These are phyloP conservation scores for Chlorokybus atmophyticus DNA, from an alignment of 139 green algal species.

Conservation along the genomic window DNA sequence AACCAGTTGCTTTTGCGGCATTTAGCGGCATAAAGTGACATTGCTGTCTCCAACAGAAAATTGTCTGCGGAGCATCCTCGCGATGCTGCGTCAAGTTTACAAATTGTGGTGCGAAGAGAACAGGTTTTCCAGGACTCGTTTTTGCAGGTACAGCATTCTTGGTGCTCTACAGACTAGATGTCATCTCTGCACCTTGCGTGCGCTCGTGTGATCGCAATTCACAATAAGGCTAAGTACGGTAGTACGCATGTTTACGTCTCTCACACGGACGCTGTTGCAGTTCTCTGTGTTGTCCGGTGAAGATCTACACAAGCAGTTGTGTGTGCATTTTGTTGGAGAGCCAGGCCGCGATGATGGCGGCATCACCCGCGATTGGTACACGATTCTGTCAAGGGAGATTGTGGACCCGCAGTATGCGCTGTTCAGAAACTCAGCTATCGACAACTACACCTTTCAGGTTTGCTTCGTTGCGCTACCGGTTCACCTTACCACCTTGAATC, in stretches of 20 bases:
- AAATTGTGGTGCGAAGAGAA: constrained; percentile 59
- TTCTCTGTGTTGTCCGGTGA: constrained; percentile 27
- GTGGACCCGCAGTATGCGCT: constrained; percentile 85
- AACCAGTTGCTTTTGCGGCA: no score
- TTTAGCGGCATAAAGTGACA: no score
- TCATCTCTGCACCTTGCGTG: no score
- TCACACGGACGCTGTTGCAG: background rate
- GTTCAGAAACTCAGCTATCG: constrained; percentile 35
- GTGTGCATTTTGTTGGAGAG: constrained; percentile 47
- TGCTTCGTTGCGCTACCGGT: constrained; percentile 1
- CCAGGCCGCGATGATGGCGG: constrained; percentile 89
- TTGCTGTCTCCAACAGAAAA: no score
- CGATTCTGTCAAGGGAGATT: constrained; percentile 80
- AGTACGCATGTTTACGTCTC: background rate
- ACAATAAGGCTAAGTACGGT: background rate
- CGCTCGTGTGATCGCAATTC: constrained; percentile 5
- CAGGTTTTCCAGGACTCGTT: constrained; percentile 89
- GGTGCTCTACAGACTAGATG: no score
- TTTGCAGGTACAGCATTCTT: constrained; percentile 80
- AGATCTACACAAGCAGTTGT: constrained; percentile 54
- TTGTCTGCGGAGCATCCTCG: no score
- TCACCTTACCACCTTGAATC: no score
- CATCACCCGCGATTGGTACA: constrained; percentile 83
- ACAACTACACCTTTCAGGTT: constrained; percentile 79
- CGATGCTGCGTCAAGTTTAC: no score